Base-by-base conservation (phyloP, 371 early-diverging fungal genomes). In the Mucor velutinosus region DNA sequence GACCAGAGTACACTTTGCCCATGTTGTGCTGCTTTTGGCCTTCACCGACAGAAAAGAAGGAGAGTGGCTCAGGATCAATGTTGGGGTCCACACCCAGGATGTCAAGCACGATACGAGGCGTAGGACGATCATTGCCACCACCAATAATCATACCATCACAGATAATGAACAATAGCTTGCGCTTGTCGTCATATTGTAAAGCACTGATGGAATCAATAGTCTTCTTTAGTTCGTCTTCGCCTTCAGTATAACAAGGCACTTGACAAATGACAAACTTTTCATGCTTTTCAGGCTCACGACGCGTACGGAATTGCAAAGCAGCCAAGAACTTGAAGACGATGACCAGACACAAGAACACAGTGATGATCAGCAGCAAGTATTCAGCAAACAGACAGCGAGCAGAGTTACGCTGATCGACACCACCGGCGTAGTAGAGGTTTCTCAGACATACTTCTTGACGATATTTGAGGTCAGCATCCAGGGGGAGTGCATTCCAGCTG, bases 201-300 rank as follows among this genome's bases (percentile, higher is more conserved):
- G 79, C 70, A 23, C 89, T 85, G 61, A 94, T 83, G 7, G 93
- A 92, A 67, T 92, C 89, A 62, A 93, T 81, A 0, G 93, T 91
- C 58, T 79, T 82, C 35, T 84, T 84, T 7, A 95, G 70, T 6
- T 91, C 90, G 29, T 92, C 92, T 74, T 89, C 89, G 51, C 88
- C 92, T 84, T 95, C 95, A 2, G 93, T 89, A 71, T 94, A 95
- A 75, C 93, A 92, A 7, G 94, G 90, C 7, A 94, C 90, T 70
- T 91, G 92, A 72, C 94, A 90, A 64, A 99, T 93, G 25, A 94
- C 92, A 80, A 98, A 98, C 79, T 93, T 92, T 71, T 94, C 93
- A 45, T 92, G 91, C 41, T 90, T 89, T 71, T 95, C 93, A 0
- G 96, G 95, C 1, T 91, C 90, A 7, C 88, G 87, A 21, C 73